phyloP scores from a whole-genome alignment of 31 red algal species.

The Asparagopsis taxiformis region DNA sequence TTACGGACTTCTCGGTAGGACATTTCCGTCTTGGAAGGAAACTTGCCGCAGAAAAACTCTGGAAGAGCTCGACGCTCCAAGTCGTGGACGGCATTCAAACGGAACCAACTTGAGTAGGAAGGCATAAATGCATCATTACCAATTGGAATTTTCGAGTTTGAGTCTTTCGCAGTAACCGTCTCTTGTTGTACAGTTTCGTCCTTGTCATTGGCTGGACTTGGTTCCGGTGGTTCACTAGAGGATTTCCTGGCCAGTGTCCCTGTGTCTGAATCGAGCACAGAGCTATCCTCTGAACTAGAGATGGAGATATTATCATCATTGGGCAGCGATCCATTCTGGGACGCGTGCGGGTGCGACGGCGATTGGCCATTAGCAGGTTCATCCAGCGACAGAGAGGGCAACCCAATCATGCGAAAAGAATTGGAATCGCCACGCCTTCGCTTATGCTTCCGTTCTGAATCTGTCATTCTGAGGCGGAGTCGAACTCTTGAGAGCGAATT shows the following conservation, averaged over 20 bases:
- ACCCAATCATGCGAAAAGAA: conserved; percentile 23
- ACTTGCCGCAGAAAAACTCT: conserved; percentile 78
- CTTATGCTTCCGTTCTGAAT: conserved; percentile 5
- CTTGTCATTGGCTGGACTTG: too few relatives aligned
- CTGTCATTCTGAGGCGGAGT: conserved; percentile 13
- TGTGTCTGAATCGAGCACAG: too few relatives aligned
- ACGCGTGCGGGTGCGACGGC: too few relatives aligned
- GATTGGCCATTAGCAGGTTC: conserved; percentile 1
- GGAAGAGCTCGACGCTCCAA: conserved; percentile 81
- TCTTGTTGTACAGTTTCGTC: too few relatives aligned
- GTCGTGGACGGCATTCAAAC: conserved; percentile 56
- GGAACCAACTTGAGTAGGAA: conserved; percentile 46
- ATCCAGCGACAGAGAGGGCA: conserved; percentile 9
- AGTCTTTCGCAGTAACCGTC: too few relatives aligned
- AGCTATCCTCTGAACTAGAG: too few relatives aligned
- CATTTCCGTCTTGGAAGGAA: conserved; percentile 71
- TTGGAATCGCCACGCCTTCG: conserved; percentile 17
- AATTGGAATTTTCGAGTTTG: conserved; percentile 13
- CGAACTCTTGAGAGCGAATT: conserved; percentile 5
- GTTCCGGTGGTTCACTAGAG: too few relatives aligned
- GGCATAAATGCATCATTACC: conserved; percentile 43
- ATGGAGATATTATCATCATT: too few relatives aligned
- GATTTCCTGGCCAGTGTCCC: too few relatives aligned
- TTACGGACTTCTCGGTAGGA: conserved; percentile 76
- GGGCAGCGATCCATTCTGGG: too few relatives aligned